phyloP scores from a whole-genome alignment of 257 asterid species.

The Pogostemon cablin region DNA sequence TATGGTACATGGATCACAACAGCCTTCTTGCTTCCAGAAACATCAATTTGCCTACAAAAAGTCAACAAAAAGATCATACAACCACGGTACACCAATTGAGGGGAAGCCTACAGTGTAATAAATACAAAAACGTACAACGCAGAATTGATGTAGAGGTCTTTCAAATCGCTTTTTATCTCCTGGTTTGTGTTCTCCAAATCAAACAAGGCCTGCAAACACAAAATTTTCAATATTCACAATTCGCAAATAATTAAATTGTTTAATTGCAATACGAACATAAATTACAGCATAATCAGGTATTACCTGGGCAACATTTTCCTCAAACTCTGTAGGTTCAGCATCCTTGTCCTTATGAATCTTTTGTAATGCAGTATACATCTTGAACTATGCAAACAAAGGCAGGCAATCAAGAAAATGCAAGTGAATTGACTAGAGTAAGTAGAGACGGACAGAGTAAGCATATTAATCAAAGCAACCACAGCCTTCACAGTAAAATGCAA shows the following conservation, averaged over 20 bases:
- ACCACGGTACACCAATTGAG: not conserved
- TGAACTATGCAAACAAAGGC: conserved; percentile 23
- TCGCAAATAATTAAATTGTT: not conserved
- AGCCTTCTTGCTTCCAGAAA: conserved; percentile 79
- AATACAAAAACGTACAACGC: conserved; percentile 45
- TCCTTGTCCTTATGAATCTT: conserved; percentile 69
- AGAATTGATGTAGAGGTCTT: conserved; percentile 64
- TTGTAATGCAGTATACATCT: conserved; percentile 57
- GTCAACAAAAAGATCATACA: conserved; percentile 4
- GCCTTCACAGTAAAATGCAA: not conserved
- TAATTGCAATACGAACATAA: not conserved
- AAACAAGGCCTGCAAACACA: conserved; percentile 45
- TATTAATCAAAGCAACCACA: not conserved
- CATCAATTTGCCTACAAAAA: conserved; percentile 74
- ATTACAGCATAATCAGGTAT: not conserved
- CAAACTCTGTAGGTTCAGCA: conserved; percentile 63
- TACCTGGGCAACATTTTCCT: conserved; percentile 66
- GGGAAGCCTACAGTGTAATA: not conserved
- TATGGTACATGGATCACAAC: conserved; percentile 89
- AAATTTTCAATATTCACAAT: not conserved
- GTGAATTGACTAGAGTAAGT: not conserved
- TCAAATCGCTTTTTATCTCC: conserved; percentile 62
- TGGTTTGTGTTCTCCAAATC: conserved; percentile 59
- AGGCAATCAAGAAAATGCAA: not conserved
- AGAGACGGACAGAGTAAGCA: not conserved